Base-by-base conservation (phyloP, 257 asterid genomes). In the Forsythia viridissima region DNA sequence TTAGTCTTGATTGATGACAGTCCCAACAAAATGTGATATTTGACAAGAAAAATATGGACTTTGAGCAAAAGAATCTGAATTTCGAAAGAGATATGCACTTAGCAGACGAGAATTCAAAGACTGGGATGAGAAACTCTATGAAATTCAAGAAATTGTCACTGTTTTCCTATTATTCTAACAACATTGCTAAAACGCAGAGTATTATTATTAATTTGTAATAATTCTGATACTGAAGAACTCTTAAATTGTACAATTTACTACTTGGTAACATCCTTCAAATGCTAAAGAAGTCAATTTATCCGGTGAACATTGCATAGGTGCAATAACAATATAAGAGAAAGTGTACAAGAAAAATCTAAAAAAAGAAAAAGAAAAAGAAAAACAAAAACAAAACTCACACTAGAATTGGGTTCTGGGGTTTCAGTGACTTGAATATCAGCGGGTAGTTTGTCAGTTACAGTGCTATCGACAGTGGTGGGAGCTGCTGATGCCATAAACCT, bases 371-470 rank as follows among this genome's bases (percentile, higher is more conserved):
- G 5, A 69, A 48, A 77, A 44, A n/a, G 61, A 76, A 73, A 77
- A 55, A 34, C 12, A 81, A 18, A 5, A 44, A 20, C 61, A 76
- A 70, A 77, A 77, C 94, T 48, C 73, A 94, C 99, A 82, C 95
- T 89, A 8, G 97, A 94, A 84, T 93, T 85, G 68, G 95, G 92
- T 74, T 91, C 96, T 1, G 82, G 89, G 52, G 89, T 89, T 80
- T 91, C 92, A 11, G 93, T 87, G 65, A 94, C 91, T 59, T 87
- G 83, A 42, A 94, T 79, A 79, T 89, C 97, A 82, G 96, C 97
- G 0, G 98, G 98, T 61, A 94, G 98, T 73, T 89, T 90, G 44
- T 94, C 98, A 46, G 75, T 24, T 73, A 78, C 80, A 42, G 88
- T 57, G 52, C 57, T 69, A 20, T 81, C 88, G 69, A 73, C 88